Conservation (phyloP, 176 grass and related monocot species). For the Saccharum spontaneum region DNA sequence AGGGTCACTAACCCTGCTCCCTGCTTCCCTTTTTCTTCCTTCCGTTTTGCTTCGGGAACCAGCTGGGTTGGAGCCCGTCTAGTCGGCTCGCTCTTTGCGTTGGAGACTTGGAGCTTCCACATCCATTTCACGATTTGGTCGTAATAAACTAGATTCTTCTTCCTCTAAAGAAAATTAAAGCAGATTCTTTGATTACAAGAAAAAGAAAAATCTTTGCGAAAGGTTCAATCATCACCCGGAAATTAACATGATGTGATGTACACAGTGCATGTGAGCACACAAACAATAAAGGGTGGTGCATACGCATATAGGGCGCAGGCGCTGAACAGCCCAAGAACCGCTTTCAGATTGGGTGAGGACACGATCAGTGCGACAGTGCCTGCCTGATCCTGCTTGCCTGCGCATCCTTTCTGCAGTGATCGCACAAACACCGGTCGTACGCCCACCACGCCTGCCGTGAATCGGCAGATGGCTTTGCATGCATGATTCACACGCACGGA, state of each 20-base stretch:
- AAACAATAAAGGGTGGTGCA: background rate
- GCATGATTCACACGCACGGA: background rate
- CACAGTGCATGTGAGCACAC: background rate
- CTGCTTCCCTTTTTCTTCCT: too few species aligned
- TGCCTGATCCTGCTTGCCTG: background rate
- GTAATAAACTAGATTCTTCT: background rate
- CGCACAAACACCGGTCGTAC: background rate
- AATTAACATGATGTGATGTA: background rate
- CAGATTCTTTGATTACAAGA: background rate
- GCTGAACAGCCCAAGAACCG: background rate
- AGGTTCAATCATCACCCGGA: background rate
- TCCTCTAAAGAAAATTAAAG: background rate
- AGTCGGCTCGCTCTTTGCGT: background rate
- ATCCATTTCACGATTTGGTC: background rate
- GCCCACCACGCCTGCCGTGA: background rate
- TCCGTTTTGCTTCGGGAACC: background rate
- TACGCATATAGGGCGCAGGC: background rate
- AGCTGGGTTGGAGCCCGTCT: too few species aligned
- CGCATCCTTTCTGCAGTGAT: background rate
- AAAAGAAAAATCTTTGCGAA: background rate
- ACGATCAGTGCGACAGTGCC: background rate
- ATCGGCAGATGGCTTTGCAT: background rate
- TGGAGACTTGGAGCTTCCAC: background rate
- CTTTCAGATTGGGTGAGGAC: background rate
- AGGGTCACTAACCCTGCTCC: background rate